phyloP scores from a whole-genome alignment of 208 protist species.

The Acanthamoeba pearcei region DNA sequence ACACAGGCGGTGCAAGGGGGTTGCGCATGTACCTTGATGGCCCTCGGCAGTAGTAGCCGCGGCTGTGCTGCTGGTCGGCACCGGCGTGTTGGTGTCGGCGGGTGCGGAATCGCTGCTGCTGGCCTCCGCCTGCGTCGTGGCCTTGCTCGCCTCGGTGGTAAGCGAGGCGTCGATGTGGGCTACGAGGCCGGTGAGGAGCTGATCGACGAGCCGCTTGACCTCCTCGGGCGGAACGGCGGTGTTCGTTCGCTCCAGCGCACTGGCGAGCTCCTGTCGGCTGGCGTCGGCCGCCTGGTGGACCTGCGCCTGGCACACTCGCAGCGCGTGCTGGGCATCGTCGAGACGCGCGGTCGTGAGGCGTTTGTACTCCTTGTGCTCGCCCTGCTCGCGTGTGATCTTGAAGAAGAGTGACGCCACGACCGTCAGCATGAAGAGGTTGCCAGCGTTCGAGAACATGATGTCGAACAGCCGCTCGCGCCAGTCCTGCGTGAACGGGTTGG shows the following conservation, averaged over 20 bases:
- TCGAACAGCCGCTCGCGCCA: slow-evolving; percentile 59
- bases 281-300: background rate
- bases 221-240: background rate
- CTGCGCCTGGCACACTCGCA: background rate
- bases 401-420: slow-evolving; percentile 24
- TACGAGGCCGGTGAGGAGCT: background rate
- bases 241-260: background rate
- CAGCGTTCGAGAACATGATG: slow-evolving; percentile 44
- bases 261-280: slow-evolving; percentile 1
- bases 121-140: background rate
- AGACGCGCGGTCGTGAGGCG: slow-evolving; percentile 24
- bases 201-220: slow-evolving; percentile 1
- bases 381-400: slow-evolving; percentile 25
- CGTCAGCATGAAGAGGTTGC: slow-evolving; percentile 29
- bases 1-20: too few species aligned
- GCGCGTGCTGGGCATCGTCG: slow-evolving; percentile 17
- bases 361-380: slow-evolving; percentile 68
- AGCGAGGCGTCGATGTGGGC: background rate
- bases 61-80: too few species aligned
- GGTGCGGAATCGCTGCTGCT: background rate
- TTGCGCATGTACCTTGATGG: background rate
- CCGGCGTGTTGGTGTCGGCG: background rate
- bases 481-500: slow-evolving; percentile 31
- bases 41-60: background rate
- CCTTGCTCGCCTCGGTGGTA: too few species aligned